These are phyloP conservation scores for Kokia cookei DNA, from an alignment of 441 rosid species.

Conservation along the genomic window DNA sequence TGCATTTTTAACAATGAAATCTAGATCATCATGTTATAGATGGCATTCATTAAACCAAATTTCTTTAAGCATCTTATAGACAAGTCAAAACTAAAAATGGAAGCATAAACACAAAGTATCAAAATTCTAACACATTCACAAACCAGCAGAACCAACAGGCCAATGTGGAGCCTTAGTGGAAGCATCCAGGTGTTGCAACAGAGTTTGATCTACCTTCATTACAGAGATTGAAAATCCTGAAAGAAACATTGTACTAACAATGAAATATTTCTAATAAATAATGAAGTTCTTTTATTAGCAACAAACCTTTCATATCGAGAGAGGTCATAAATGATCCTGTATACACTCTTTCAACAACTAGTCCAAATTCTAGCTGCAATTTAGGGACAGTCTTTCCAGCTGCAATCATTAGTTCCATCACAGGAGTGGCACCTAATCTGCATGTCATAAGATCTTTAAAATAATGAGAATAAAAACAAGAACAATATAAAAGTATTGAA, in stretches of 20 bases:
- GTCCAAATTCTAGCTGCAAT: constrained; percentile 88
- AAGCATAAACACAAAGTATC: constrained; percentile 7
- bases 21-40: constrained; percentile 3
- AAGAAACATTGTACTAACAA: constrained; percentile 10
- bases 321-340: constrained; percentile 96
- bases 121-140: constrained; percentile 22
- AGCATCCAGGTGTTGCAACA: constrained; percentile 80
- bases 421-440: constrained; percentile 88
- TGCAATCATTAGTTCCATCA: constrained; percentile 93
- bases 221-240: constrained; percentile 92
- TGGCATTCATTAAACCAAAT: not conserved
- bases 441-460: constrained; percentile 13
- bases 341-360: constrained; percentile 93
- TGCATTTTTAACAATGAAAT: constrained; percentile 1
- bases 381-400: constrained; percentile 87
- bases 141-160: constrained; percentile 93
- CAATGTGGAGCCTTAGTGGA: constrained; percentile 93
- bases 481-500: not conserved
- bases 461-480: not conserved
- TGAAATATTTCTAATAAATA: constrained; percentile 6
- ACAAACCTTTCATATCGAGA: constrained; percentile 95
- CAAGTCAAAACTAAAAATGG: not conserved
- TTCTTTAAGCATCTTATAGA: constrained; percentile 1
- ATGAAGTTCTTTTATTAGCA: constrained; percentile 5
- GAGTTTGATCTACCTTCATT: constrained; percentile 76